A percentile compares a stretch with the other conserved stretches of the same genome.
Evolutionary conservation across 2,329 filamentous ascomycete genomes (phyloP).

Genomic region (Cytospora chrysosperma): DNA sequence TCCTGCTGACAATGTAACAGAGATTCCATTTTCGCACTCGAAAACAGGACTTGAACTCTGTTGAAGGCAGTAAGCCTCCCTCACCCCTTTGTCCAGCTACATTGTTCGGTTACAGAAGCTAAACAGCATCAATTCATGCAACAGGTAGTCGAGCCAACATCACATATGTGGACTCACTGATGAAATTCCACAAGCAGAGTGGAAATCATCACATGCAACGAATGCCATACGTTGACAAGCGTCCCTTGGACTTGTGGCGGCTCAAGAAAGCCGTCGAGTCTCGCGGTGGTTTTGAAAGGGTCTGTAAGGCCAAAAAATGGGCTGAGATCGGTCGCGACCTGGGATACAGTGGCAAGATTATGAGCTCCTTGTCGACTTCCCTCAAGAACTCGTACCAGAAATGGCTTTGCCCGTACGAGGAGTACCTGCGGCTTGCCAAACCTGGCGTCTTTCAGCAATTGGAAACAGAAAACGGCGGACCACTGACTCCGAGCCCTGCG

Average conservation of each 20-base stretch:
- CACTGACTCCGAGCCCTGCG: slow-evolving; percentile 73
- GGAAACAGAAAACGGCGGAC: slow-evolving; percentile 89
- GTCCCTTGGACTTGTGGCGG: slow-evolving; percentile 91
- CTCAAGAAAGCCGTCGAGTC: slow-evolving; percentile 96
- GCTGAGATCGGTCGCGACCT: slow-evolving; percentile 95
- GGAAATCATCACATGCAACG: slow-evolving; percentile 84
- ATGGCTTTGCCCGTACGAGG: slow-evolving; percentile 96
- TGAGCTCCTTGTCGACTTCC: slow-evolving; percentile 97
- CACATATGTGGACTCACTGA: slow-evolving; percentile 90
- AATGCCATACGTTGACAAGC: slow-evolving; percentile 95
- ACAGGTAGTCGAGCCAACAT: slow-evolving; percentile 90
- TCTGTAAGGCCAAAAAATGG: slow-evolving; percentile 98
- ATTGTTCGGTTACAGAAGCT: slow-evolving; percentile 36
- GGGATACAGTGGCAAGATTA: slow-evolving; percentile 98
- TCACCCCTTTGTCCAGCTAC: slow-evolving; percentile 1
- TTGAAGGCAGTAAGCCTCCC: slow-evolving; percentile 82
- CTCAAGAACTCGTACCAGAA: slow-evolving; percentile 97
- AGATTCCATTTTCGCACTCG: slow-evolving; percentile 95
- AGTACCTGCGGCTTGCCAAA: slow-evolving; percentile 86
- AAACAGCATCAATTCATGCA: slow-evolving; percentile 22
- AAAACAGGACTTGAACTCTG: slow-evolving; percentile 94
- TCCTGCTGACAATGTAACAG: slow-evolving; percentile 44
- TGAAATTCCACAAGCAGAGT: slow-evolving; percentile 96
- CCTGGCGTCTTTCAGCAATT: slow-evolving; percentile 95
- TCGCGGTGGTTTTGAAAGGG: slow-evolving; percentile 90